Evolutionary conservation across 495 filamentous ascomycete genomes (phyloP).

Genomic region (Penicillium roqueforti): DNA sequence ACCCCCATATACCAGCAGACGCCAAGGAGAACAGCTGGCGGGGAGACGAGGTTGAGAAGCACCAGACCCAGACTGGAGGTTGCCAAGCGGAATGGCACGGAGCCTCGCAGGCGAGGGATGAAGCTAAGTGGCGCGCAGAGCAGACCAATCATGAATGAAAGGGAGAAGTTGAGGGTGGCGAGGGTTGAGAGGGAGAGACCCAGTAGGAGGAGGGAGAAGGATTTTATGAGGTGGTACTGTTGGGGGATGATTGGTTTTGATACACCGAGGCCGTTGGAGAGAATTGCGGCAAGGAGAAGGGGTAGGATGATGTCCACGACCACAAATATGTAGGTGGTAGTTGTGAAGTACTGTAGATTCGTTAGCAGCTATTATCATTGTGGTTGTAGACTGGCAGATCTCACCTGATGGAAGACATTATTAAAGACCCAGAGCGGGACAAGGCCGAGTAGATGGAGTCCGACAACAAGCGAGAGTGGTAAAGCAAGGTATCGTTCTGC

Average conservation of each 20-base stretch:
- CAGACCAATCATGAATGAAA: slow-evolving; percentile 81
- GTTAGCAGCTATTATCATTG: slow-evolving; percentile 21
- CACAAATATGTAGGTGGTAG: slow-evolving; percentile 48
- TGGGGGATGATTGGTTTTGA: slow-evolving; percentile 54
- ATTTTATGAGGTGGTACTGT: slow-evolving; percentile 74
- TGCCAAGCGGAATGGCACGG: slow-evolving; percentile 20
- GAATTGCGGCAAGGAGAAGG: slow-evolving; percentile 52
- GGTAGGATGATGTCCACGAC: slow-evolving; percentile 55
- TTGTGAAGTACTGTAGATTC: slow-evolving; percentile 48
- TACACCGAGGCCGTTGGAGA: slow-evolving; percentile 45
- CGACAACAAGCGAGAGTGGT: slow-evolving; percentile 67
- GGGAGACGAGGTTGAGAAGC: slow-evolving; percentile 58
- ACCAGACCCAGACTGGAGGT: slow-evolving; percentile 26
- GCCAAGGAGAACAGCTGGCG: slow-evolving; percentile 57
- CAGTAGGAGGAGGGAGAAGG: slow-evolving; percentile 85
- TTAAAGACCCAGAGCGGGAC: slow-evolving; percentile 87
- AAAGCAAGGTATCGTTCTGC: slow-evolving; percentile 73
- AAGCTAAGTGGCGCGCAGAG: slow-evolving; percentile 73
- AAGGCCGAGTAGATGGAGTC: slow-evolving; percentile 71
- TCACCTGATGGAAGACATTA: slow-evolving; percentile 61
- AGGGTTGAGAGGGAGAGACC: slow-evolving; percentile 89
- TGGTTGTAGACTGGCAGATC: slow-evolving; percentile 18
- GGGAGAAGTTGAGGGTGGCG: slow-evolving; percentile 93
- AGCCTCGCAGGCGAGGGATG: slow-evolving; percentile 46
- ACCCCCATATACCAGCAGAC: slow-evolving; percentile 49